Conservation (phyloP, 1,284 basidiomycete species). For the Pisolithus thermaeus region DNA sequence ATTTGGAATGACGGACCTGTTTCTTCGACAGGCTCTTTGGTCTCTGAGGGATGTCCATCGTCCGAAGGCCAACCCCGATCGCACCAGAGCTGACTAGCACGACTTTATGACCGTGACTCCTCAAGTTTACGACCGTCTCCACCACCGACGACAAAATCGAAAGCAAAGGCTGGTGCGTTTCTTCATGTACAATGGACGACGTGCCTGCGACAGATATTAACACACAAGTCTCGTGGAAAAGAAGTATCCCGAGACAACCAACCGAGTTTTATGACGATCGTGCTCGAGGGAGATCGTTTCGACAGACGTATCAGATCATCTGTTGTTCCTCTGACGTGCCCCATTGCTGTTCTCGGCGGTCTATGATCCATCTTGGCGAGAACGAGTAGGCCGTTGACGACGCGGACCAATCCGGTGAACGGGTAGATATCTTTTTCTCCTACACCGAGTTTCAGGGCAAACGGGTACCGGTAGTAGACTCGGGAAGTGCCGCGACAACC, state of each 20-base stretch:
- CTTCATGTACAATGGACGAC: slow-evolving; percentile 90
- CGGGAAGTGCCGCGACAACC: too few relatives aligned
- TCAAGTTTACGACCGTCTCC: slow-evolving; percentile 82
- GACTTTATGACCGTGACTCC: slow-evolving; percentile 83
- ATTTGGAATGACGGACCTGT: slow-evolving; percentile 53
- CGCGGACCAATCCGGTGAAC: too few relatives aligned
- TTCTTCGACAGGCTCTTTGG: slow-evolving; percentile 88
- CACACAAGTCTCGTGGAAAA: not conserved
- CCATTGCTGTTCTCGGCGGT: slow-evolving; percentile 1
- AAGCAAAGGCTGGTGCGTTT: slow-evolving; percentile 84
- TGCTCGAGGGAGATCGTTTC: slow-evolving; percentile 38
- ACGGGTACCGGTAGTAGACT: too few relatives aligned
- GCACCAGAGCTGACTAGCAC: slow-evolving; percentile 96
- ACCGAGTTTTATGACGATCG: slow-evolving; percentile 88
- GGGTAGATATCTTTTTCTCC: too few relatives aligned
- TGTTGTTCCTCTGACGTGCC: not conserved
- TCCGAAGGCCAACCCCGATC: slow-evolving; percentile 89
- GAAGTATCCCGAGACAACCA: not conserved
- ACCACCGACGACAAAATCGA: slow-evolving; percentile 89
- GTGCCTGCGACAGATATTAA: slow-evolving; percentile 54
- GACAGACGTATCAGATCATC: slow-evolving; percentile 14
- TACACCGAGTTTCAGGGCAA: too few relatives aligned
- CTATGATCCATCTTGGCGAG: slow-evolving; percentile 7
- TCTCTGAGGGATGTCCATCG: slow-evolving; percentile 79
- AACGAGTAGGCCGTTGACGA: too few relatives aligned